These are phyloP conservation scores for Chaetomium olivaceum DNA, from an alignment of 2,329 filamentous ascomycete genomes.

Conservation along the genomic window DNA sequence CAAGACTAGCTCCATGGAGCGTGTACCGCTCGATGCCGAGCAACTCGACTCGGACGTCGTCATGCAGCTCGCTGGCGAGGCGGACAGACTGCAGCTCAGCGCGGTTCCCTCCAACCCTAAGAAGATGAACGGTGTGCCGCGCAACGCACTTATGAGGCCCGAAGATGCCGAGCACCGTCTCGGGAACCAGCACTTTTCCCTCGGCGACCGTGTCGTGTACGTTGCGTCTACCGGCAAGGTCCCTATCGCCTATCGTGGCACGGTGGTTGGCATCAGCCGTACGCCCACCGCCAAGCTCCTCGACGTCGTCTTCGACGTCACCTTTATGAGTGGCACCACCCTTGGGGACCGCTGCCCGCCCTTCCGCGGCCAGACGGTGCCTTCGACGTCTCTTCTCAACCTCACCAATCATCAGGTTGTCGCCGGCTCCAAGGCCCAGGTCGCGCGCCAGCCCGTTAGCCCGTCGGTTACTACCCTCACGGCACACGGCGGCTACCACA, in stretches of 20 bases:
- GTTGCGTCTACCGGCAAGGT: slow-evolving; percentile 92
- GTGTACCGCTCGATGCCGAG: slow-evolving; percentile 93
- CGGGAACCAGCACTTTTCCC: slow-evolving; percentile 75
- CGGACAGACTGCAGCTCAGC: slow-evolving; percentile 59
- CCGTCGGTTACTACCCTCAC: slow-evolving; percentile 53
- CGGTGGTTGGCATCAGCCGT: slow-evolving; percentile 90
- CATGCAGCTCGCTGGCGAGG: slow-evolving; percentile 72
- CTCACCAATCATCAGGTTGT: slow-evolving; percentile 79
- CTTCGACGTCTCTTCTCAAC: slow-evolving; percentile 85
- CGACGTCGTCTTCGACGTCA: slow-evolving; percentile 89
- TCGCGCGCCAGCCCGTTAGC: slow-evolving; percentile 54
- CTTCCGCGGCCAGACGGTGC: slow-evolving; percentile 92
- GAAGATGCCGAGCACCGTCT: slow-evolving; percentile 92
- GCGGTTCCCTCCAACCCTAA: slow-evolving; percentile 59
- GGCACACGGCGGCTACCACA: slow-evolving; percentile 53
- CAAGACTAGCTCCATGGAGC: slow-evolving; percentile 88
- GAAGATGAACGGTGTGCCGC: slow-evolving; percentile 77
- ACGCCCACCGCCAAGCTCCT: slow-evolving; percentile 80
- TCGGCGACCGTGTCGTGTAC: slow-evolving; percentile 92
- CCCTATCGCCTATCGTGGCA: slow-evolving; percentile 86
- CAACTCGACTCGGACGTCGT: slow-evolving; percentile 93
- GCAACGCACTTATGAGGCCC: slow-evolving; percentile 88
- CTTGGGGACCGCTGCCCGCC: slow-evolving; percentile 86
- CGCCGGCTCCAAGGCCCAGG: slow-evolving; percentile 60
- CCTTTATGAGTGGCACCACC: slow-evolving; percentile 96